Evolutionary conservation across 169 alveolate species (phyloP).

Genomic region (Plasmodium falciparum): DNA sequence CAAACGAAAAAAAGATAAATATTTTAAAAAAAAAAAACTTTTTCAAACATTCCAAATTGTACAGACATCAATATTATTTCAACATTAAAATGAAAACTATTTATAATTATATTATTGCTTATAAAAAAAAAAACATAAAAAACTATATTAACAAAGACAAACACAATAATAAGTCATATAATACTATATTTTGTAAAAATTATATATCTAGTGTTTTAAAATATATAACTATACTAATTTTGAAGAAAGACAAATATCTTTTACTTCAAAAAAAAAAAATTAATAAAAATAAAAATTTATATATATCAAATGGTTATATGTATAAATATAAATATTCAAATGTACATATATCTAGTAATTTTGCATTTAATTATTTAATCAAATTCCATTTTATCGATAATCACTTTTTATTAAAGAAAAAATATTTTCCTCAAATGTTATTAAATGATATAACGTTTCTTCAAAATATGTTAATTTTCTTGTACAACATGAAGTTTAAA

Average conservation of each 20-base stretch:
- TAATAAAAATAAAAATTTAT: conserved; percentile 25
- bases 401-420: conserved; percentile 12
- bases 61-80: conserved; percentile 23
- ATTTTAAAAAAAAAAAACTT: neutral
- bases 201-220: conserved; percentile 30
- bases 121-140: conserved; percentile 5
- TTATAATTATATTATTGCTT: conserved; percentile 15
- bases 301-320: conserved; percentile 68
- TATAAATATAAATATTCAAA: conserved; percentile 51
- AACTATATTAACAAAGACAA: neutral
- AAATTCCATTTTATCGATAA: conserved; percentile 31
- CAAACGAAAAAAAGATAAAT: neutral
- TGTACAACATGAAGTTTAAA: conserved; percentile 10
- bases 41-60: neutral
- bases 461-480: neutral
- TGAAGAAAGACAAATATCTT: conserved; percentile 27
- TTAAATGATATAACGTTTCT: conserved; percentile 20
- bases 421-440: conserved; percentile 15
- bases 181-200: conserved; percentile 49
- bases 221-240: conserved; percentile 37
- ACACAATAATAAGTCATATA: conserved; percentile 2
- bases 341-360: conserved; percentile 5
- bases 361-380: conserved; percentile 22
- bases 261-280: conserved; percentile 1
- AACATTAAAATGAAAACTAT: conserved; percentile 42